Percentiles rank a stretch among this genome's conserved stretches.
Evolutionary conservation across 2,329 filamentous ascomycete species (phyloP).

Genomic region (Blastomyces percursus): DNA sequence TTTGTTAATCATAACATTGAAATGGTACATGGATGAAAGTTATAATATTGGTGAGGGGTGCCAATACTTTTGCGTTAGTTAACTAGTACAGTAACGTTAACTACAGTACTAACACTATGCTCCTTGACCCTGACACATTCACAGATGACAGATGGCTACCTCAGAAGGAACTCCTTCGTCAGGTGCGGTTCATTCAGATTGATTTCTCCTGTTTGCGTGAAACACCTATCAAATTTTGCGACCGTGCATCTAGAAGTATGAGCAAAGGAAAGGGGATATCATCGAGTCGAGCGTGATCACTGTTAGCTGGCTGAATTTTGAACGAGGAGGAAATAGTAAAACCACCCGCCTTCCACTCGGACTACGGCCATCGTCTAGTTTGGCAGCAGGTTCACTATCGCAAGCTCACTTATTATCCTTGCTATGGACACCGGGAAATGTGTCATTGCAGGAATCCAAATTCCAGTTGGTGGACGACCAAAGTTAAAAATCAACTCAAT

Average conservation of each 20-base stretch:
- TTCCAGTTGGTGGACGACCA: slow-evolving; percentile 20
- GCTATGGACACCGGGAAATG: slow-evolving; percentile 15
- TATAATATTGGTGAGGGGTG: too few species aligned
- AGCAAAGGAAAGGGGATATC: slow-evolving; percentile 13
- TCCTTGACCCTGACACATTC: slow-evolving; percentile 8
- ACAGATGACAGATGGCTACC: slow-evolving; percentile 11
- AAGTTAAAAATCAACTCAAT: slow-evolving; percentile 21
- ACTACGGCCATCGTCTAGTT: too few species aligned
- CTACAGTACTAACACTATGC: too few species aligned
- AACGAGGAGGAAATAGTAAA: too few species aligned
- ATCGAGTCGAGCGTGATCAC: slow-evolving; percentile 14
- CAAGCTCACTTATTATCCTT: slow-evolving; percentile 13
- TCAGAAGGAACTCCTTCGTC: slow-evolving; percentile 10
- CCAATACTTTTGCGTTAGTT: too few species aligned
- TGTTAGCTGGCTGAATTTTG: too few species aligned
- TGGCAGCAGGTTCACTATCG: too few species aligned
- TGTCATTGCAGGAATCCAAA: slow-evolving; percentile 22
- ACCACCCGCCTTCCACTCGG: too few species aligned
- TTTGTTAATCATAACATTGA: too few species aligned
- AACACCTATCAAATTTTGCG: slow-evolving; percentile 1
- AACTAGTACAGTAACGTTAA: too few species aligned
- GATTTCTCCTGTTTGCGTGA: slow-evolving; percentile 11
- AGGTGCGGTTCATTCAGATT: slow-evolving; percentile 8
- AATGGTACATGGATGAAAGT: too few species aligned
- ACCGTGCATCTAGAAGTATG: slow-evolving; percentile 10